phyloP scores from a whole-genome alignment of 371 early-diverging fungal genomes.

The Actinomortierella wolfii region DNA sequence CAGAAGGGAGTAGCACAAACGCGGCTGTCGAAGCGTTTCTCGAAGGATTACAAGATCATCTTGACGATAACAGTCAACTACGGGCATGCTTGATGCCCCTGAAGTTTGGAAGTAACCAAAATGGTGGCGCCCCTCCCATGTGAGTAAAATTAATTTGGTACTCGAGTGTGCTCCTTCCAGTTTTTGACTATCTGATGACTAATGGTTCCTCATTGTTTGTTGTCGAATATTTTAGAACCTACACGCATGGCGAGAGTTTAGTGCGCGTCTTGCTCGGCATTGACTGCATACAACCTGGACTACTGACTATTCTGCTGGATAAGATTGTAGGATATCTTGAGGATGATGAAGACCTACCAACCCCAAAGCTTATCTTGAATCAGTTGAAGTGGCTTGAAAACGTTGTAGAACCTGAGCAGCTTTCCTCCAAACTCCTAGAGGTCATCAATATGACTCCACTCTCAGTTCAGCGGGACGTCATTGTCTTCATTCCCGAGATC shows the following conservation, averaged over 20 bases:
- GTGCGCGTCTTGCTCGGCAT: slow-evolving; percentile 65
- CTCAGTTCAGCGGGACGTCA: slow-evolving; percentile 77
- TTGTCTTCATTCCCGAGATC: slow-evolving; percentile 76
- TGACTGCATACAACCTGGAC: slow-evolving; percentile 63
- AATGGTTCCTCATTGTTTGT: background rate
- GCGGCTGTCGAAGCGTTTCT: slow-evolving; percentile 16
- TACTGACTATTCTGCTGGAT: slow-evolving; percentile 68
- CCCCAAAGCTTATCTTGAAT: slow-evolving; percentile 70
- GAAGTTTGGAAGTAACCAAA: slow-evolving; percentile 3
- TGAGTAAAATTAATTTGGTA: slow-evolving; percentile 6
- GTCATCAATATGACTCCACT: slow-evolving; percentile 67
- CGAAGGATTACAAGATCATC: slow-evolving; percentile 24
- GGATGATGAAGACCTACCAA: slow-evolving; percentile 60
- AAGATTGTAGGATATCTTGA: slow-evolving; percentile 68
- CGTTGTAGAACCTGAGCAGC: slow-evolving; percentile 63
- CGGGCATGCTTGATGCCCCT: slow-evolving; percentile 22
- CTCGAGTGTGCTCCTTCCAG: too few relatives aligned
- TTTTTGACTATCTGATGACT: background rate
- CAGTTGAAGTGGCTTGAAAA: slow-evolving; percentile 84
- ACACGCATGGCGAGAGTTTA: slow-evolving; percentile 53
- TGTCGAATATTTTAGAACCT: background rate
- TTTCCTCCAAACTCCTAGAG: slow-evolving; percentile 74
- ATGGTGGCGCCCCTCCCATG: slow-evolving; percentile 4
- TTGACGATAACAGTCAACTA: slow-evolving; percentile 24
- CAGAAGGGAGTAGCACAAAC: too few relatives aligned